Evolutionary conservation across 2,329 filamentous ascomycete species (phyloP).

Genomic region (Cladophialophora bantiana): DNA sequence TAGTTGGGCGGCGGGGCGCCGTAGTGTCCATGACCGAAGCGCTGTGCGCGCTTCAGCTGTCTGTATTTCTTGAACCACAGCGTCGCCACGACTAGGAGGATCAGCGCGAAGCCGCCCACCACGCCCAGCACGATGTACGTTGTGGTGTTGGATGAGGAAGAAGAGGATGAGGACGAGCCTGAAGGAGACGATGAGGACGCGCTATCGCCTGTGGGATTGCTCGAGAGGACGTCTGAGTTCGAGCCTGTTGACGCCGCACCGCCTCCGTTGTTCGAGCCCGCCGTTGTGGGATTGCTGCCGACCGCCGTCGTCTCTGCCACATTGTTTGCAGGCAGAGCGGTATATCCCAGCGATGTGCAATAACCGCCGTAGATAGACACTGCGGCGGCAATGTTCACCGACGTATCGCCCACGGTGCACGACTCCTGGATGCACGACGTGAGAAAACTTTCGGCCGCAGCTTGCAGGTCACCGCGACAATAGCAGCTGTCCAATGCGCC

Average conservation of each 20-base stretch:
- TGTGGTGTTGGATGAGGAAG: slow-evolving; percentile 7
- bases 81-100: not conserved
- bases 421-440: slow-evolving; percentile 11
- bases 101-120: slow-evolving; percentile 4
- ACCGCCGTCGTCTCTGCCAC: slow-evolving; percentile 8
- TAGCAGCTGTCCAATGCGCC: slow-evolving; percentile 18
- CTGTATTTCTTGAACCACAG: slow-evolving; percentile 11
- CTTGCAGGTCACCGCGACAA: slow-evolving; percentile 17
- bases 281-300: slow-evolving; percentile 3
- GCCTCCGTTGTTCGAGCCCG: not conserved
- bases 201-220: not conserved
- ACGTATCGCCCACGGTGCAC: slow-evolving; percentile 18
- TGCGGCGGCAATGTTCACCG: slow-evolving; percentile 11
- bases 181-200: not conserved
- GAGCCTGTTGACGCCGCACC: not conserved
- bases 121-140: slow-evolving; percentile 15
- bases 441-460: slow-evolving; percentile 14
- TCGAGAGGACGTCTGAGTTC: not conserved
- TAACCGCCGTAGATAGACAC: slow-evolving; percentile 16
- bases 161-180: not conserved
- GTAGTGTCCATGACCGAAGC: not conserved
- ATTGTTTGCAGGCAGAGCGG: slow-evolving; percentile 1
- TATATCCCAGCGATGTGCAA: slow-evolving; percentile 14
- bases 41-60: not conserved
- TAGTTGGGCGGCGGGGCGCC: not conserved